Evolutionary conservation across 164 flowering plant species (phyloP), one percentile per base, ranked within the genome.

Genomic region (Buxus sempervirens): DNA sequence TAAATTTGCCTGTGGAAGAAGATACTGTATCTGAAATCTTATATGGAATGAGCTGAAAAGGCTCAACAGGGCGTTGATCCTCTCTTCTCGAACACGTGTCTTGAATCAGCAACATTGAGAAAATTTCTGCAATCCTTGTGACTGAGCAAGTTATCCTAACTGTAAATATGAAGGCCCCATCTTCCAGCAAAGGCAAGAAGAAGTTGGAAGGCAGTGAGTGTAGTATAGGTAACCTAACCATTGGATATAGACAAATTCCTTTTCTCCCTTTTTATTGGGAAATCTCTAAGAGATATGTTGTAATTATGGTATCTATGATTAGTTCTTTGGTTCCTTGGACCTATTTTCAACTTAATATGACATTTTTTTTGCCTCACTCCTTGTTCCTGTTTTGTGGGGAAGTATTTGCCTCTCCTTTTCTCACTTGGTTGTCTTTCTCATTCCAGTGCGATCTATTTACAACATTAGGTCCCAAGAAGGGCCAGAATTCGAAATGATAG

Each of bases 1-100:
- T 85, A 26, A 85, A 85, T 63, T 53, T 78, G n/a, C 85, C 88
- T 9, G 21, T 75, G 0, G 82, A 77, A 5, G 74, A 78, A 42
- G 70, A 70, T 48, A 48, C 55, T 2, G 42, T 70, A 63, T 15
- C 59, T 12, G 58, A 56, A 14, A 10, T 42, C 57, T 27, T 70
- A 14, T 28, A 48, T 26, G 66, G 70, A 65, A 66, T 64, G 12
- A 71, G 75, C 77, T 80, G 70, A 72, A 55, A 45, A 15, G 51
- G 51, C 5, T 45, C 51, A 45, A 45, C 51, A 1, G 13, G 45
- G 12, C 12, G 12, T 41, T 41, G 7, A 32, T 32, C 38, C 7
- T 32, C 38, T 32, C 38, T 32, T 32, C 38, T 32, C 38, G 7
- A 32, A 32, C 38, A 32, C 3, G 7, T 32, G 38, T 3, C 7